phyloP scores from a whole-genome alignment of 495 filamentous ascomycete species.

The Apodospora peruviana region DNA sequence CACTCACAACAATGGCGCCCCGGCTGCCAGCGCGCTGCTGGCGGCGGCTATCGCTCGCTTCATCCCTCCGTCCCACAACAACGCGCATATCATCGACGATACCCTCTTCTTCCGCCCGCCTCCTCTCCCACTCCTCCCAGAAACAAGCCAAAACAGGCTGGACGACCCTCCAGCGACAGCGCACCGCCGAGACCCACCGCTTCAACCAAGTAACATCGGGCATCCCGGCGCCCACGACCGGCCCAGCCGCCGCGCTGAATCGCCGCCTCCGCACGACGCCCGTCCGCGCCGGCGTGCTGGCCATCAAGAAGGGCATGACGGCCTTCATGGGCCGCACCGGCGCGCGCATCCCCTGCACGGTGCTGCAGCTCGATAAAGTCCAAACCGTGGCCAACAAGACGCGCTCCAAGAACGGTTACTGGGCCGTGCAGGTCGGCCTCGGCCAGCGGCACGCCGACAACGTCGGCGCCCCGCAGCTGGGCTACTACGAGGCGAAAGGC shows the following conservation, averaged over 20 bases:
- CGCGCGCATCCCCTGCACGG: conserved; percentile 76
- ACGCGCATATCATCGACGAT: conserved; percentile 18
- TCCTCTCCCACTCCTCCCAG: conserved; percentile 33
- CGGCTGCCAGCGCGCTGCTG: conserved; percentile 47
- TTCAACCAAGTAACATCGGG: conserved; percentile 48
- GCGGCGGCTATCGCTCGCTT: conserved; percentile 24
- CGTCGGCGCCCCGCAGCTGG: conserved; percentile 71
- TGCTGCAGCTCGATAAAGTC: conserved; percentile 88
- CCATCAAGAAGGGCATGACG: conserved; percentile 91
- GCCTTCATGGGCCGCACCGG: conserved; percentile 79
- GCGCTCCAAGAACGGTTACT: conserved; percentile 75
- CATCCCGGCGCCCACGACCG: conserved; percentile 57
- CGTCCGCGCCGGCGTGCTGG: conserved; percentile 73
- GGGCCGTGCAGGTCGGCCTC: conserved; percentile 79
- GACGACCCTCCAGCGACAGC: conserved; percentile 37
- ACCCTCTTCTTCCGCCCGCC: conserved; percentile 14
- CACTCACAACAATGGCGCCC: conserved; percentile 42
- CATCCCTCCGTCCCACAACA: conserved; percentile 33
- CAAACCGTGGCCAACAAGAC: conserved; percentile 86
- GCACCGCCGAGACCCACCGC: conserved; percentile 29
- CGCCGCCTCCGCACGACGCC: conserved; percentile 74
- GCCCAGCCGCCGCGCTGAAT: conserved; percentile 71
- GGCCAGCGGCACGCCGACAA: conserved; percentile 73
- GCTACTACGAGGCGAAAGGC: conserved; percentile 73
- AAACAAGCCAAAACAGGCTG: conserved; percentile 49